Conservation (phyloP, 2,329 filamentous ascomycete genomes). For the Aspergillus versicolor region DNA sequence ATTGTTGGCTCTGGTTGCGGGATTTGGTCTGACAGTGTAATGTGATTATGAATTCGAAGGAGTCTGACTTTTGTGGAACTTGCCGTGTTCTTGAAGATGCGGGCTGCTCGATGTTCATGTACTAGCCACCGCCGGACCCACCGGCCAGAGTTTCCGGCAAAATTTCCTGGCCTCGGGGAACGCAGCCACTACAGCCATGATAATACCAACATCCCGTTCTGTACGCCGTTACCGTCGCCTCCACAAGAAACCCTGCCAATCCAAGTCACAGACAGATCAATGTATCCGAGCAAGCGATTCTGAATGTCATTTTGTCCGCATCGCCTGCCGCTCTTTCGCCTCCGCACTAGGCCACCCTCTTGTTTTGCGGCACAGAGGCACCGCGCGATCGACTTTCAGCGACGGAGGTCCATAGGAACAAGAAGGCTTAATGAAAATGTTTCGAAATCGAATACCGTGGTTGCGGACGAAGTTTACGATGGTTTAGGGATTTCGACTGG, state of each 20-base stretch:
- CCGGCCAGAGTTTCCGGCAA: slow-evolving; percentile 29
- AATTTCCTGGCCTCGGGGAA: slow-evolving; percentile 18
- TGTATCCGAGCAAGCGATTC: slow-evolving; percentile 20
- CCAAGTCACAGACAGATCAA: neutral
- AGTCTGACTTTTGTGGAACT: slow-evolving; percentile 8
- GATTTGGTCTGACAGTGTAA: neutral
- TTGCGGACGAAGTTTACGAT: neutral
- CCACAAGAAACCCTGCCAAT: neutral
- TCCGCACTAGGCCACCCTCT: slow-evolving; percentile 27
- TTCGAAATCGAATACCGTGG: slow-evolving; percentile 6
- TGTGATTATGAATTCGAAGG: neutral
- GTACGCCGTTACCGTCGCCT: slow-evolving; percentile 4
- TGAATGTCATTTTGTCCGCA: slow-evolving; percentile 39
- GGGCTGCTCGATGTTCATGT: slow-evolving; percentile 8
- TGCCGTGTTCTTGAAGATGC: neutral
- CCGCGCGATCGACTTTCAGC: slow-evolving; percentile 23
- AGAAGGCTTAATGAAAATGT: slow-evolving; percentile 16
- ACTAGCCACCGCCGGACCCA: slow-evolving; percentile 26
- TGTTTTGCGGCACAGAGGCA: slow-evolving; percentile 18
- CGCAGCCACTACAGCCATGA: neutral
- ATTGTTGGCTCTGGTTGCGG: neutral
- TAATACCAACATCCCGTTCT: neutral
- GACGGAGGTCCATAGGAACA: slow-evolving; percentile 12
- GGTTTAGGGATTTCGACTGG: neutral
- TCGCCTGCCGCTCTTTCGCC: slow-evolving; percentile 29